These are phyloP conservation scores for Coemansia guatemalensis DNA, from an alignment of 192 early-diverging fungal genomes.

Conservation along the genomic window DNA sequence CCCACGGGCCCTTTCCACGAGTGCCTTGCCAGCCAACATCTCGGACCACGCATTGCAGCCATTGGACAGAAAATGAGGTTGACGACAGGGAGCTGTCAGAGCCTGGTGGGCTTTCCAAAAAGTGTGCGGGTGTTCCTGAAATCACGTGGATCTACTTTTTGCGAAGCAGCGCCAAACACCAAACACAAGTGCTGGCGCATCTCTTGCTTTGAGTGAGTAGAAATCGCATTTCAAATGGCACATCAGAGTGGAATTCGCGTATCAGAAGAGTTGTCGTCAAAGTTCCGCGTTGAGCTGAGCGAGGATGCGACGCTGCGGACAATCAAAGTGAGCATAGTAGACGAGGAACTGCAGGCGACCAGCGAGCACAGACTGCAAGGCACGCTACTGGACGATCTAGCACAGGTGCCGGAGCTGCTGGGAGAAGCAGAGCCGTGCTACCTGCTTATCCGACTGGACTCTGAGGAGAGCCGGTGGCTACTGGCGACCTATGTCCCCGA, in stretches of 20 bases:
- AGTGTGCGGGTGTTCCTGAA: neutral
- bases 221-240: constrained; percentile 23
- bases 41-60: neutral
- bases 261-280: constrained; percentile 19
- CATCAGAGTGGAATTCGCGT: constrained; percentile 51
- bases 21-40: neutral
- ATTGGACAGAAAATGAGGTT: neutral
- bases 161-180: too few species aligned
- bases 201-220: neutral
- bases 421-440: constrained; percentile 61
- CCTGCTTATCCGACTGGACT: constrained; percentile 64
- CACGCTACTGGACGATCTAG: constrained; percentile 59
- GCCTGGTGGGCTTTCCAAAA: too few species aligned
- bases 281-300: constrained; percentile 22
- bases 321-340: constrained; percentile 52
- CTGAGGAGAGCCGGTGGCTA: constrained; percentile 63
- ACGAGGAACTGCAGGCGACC: constrained; percentile 51
- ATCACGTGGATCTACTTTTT: neutral
- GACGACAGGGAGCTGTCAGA: too few species aligned
- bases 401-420: constrained; percentile 51
- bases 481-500: constrained; percentile 82
- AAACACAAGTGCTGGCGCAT: too few species aligned
- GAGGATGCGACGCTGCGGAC: constrained; percentile 34
- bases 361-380: constrained; percentile 37
- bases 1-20: neutral